Evolutionary conservation across 148 eudicot species (phyloP), one percentile per base, ranked within the genome.

Genomic region (Chenopodium suecicum): DNA sequence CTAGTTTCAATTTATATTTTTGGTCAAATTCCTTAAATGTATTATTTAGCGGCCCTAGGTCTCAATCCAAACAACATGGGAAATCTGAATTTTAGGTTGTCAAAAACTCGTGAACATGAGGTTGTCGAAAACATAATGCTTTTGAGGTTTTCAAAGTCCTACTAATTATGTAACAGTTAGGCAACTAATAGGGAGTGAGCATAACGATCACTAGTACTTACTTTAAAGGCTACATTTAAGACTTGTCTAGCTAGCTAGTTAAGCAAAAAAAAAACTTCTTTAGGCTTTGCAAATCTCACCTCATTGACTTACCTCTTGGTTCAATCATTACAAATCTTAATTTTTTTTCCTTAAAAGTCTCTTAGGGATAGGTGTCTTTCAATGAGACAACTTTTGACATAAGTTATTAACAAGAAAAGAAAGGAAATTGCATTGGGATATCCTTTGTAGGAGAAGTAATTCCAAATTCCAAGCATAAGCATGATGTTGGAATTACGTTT

Each of bases 401-500:
- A 70, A 5, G 11, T 20, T n/a, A 12, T 47, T 20, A 10, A 23
- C 32, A 73, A 73, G 76, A 13, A 72, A 13, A 19, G 63, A 58
- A 9, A 41, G 25, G 52, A 72, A 77, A 22, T 47, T 80, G 77
- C 32, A 80, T 31, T 74, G 80, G 72, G 56, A 32, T 4, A 13
- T 37, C 44, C 44, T 41, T 41, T 22, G 68, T 8, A 12, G 29
- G 6, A 23, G 69, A 25, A 65, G 73, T 83, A n/a, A 8, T 70
- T 63, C 73, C 80, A 84, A 71, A 47, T 70, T 70, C 80, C 80
- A 80, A 84, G 83, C 80, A 84, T 65, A 74, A 29, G 54, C 70
- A 78, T 65, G 46, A 66, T 81, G 74, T 46, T 78, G 64, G 80
- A 75, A 75, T 75, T 82, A 69, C 80, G 74, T 68, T 74, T 69